These are phyloP conservation scores for Vaucheria bursata DNA, from an alignment of 352 stramenopile species.

Conservation along the genomic window DNA sequence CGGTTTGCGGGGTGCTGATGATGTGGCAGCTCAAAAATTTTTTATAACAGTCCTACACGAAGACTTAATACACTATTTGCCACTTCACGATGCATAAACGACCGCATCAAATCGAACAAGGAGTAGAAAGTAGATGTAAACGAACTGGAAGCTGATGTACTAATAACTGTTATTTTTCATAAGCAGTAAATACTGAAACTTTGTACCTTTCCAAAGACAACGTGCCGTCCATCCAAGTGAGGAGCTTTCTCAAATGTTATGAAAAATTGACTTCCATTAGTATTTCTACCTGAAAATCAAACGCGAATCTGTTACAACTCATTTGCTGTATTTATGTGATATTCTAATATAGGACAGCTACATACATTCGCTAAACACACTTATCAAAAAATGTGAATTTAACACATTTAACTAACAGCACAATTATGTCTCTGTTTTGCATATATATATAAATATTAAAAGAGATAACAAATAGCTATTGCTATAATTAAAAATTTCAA, in stretches of 20 bases:
- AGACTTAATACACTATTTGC: background rate
- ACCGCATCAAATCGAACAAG: background rate
- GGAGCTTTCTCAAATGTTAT: slow-evolving; percentile 82
- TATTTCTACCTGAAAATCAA: slow-evolving; percentile 83
- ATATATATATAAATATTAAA: background rate
- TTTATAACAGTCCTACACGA: background rate
- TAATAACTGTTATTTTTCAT: background rate
- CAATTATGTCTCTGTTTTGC: background rate
- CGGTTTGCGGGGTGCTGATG: no score
- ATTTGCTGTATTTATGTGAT: background rate
- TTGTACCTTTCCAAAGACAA: slow-evolving; percentile 80
- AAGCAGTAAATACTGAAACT: background rate
- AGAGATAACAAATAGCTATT: no score
- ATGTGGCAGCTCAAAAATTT: no score
- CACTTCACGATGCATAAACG: background rate
- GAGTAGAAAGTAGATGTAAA: background rate
- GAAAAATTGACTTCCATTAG: slow-evolving; percentile 95
- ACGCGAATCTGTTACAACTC: slow-evolving; percentile 72
- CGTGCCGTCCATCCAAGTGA: slow-evolving; percentile 55
- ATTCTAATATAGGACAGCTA: background rate
- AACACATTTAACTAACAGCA: background rate
- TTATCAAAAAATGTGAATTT: background rate
- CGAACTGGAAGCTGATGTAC: background rate
- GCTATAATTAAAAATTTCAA: no score
- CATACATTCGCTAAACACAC: background rate